Base-by-base conservation (phyloP, 495 filamentous ascomycete genomes). In the Parachaetomium inaequale region DNA sequence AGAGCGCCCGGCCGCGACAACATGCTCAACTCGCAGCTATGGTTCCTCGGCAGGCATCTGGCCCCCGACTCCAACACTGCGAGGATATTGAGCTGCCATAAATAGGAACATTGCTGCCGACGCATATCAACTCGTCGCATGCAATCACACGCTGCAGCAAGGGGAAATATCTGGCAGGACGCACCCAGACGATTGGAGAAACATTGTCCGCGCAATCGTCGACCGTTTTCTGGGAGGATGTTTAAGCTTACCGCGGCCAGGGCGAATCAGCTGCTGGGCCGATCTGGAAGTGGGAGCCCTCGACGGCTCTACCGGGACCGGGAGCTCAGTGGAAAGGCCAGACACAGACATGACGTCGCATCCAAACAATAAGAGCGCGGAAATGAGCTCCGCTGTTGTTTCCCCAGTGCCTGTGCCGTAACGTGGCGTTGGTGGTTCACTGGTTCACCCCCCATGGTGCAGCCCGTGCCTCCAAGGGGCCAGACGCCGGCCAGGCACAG, bases 291-390 rank as follows among this genome's bases (percentile, higher is more conserved):
- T 10, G 40, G 55, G 7, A 21, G 23, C n/a, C 28, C 40, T 8
- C 12, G 29, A 28, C 21, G 14, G 6, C 36, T 6, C 23, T 55
- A 12, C 17, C 40, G 34, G 50, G 45, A 42, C 25, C 6, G 21
- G 25, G 36, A 46, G 10, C 25, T 21, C 26, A 14, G 15, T 26
- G 31, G 34, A 40, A 38, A 14, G 31, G 57, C 23, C 59, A 65
- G 60, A 60, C 19, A 61, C 40, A 58, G 32, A 17, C 12, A 51
- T 50, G 38, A 52, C 25, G 66, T 68, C 50, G 59, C 66, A 68
- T 58, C 40, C 56, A 40, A 7, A 56, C 63, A 65, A 68, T 62
- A 68, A 63, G 38, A 49, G 12, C 26, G 34, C 63, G 66, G 60
- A 65, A 58, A 52, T 57, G 57, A 56, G 25, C 57, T 62, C 61